Conservation (phyloP, 805 yeast species). For the Metschnikowia koreensis region DNA sequence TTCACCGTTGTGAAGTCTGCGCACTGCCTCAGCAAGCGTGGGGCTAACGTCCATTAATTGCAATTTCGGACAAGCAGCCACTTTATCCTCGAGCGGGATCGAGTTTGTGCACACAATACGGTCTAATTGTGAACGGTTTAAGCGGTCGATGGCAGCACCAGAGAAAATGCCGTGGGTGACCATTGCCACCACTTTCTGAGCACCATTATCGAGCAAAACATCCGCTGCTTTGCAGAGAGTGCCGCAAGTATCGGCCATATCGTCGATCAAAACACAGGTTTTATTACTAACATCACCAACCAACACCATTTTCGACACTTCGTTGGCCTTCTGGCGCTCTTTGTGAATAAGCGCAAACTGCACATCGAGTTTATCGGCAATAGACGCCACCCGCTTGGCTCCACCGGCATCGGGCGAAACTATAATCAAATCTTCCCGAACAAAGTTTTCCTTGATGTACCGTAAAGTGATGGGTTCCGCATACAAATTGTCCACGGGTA, state of each 20-base stretch:
- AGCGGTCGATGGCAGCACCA: conserved; percentile 73
- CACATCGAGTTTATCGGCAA: conserved; percentile 88
- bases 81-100: conserved; percentile 73
- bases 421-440: conserved; percentile 55
- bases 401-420: conserved; percentile 99
- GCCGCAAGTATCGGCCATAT: conserved; percentile 99
- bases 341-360: conserved; percentile 95
- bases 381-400: conserved; percentile 92
- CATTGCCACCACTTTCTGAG: conserved; percentile 82
- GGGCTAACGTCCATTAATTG: conserved; percentile 83
- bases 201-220: conserved; percentile 74
- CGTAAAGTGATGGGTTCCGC: conserved; percentile 90
- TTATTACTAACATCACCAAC: conserved; percentile 91
- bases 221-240: conserved; percentile 95
- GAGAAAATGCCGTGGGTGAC: conserved; percentile 95
- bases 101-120: conserved; percentile 90
- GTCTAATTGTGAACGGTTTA: conserved; percentile 64
- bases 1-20: conserved; percentile 96
- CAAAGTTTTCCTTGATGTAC: conserved; percentile 68
- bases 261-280: conserved; percentile 85
- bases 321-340: conserved; percentile 93
- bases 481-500: conserved; percentile 93
- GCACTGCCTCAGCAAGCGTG: conserved; percentile 86
- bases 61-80: conserved; percentile 60
- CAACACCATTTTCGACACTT: conserved; percentile 89